phyloP scores from a whole-genome alignment of 495 filamentous ascomycete species.

The Aspergillus saccharolyticus region DNA sequence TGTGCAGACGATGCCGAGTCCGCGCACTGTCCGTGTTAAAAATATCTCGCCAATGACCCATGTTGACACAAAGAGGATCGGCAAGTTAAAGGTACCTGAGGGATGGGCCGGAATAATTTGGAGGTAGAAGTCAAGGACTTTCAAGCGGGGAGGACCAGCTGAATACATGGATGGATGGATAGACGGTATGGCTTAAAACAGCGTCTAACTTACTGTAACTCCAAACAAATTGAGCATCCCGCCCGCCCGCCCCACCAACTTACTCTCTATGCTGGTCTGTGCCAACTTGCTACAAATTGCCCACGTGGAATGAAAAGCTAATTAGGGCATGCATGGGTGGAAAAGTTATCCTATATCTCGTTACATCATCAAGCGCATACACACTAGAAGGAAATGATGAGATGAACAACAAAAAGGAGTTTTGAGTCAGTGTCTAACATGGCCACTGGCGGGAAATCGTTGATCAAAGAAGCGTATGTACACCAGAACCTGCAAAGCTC shows the following conservation, averaged over 20 bases:
- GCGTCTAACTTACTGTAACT: not conserved
- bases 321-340: not conserved
- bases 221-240: not conserved
- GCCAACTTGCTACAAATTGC: not conserved
- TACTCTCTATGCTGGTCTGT: not conserved
- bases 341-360: not conserved
- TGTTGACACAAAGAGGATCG: constrained; percentile 4
- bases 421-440: constrained; percentile 20
- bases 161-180: not conserved
- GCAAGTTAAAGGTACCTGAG: not conserved
- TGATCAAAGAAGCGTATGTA: constrained; percentile 39
- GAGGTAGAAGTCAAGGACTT: too few relatives aligned
- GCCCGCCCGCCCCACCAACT: constrained; percentile 9
- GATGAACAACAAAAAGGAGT: constrained; percentile 11
- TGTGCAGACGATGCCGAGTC: constrained; percentile 23
- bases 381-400: constrained; percentile 3
- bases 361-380: constrained; percentile 1
- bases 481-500: constrained; percentile 32
- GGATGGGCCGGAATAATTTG: not conserved
- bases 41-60: constrained; percentile 35
- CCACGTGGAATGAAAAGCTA: not conserved
- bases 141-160: not conserved
- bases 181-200: not conserved
- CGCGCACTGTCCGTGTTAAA: constrained; percentile 24
- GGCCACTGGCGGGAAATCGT: constrained; percentile 32